Evolutionary conservation across 1,284 basidiomycete genomes (phyloP).

Genomic region (Neolentinus lepideus): DNA sequence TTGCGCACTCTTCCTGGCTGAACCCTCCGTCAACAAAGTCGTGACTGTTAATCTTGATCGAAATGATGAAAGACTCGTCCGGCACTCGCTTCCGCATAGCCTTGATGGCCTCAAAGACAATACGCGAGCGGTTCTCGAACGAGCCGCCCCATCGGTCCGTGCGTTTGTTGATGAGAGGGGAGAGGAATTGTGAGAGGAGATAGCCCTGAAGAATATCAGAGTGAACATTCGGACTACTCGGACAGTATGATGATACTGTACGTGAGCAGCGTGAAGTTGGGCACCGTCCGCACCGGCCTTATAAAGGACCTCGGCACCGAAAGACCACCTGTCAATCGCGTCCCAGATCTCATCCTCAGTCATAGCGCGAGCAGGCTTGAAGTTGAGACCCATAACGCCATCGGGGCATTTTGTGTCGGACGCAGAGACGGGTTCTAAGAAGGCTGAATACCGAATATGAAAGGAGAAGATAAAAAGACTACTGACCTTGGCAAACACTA

Average conservation of each 20-base stretch:
- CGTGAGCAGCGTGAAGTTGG: conserved; percentile 11
- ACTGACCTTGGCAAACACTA: conserved; percentile 14
- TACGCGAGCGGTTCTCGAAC: conserved; percentile 27
- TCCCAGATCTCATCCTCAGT: conserved; percentile 22
- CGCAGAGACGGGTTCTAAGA: conserved; percentile 19
- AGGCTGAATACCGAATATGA: neutral
- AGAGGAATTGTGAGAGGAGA: conserved; percentile 1
- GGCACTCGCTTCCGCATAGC: conserved; percentile 26
- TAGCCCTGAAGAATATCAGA: neutral
- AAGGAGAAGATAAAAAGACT: neutral
- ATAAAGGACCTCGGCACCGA: conserved; percentile 25
- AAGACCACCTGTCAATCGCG: conserved; percentile 28
- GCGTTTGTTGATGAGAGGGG: neutral
- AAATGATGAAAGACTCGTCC: conserved; percentile 30
- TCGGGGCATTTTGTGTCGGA: conserved; percentile 16
- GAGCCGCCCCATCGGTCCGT: conserved; percentile 1
- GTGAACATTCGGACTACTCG: too few relatives aligned
- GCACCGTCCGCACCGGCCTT: conserved; percentile 25
- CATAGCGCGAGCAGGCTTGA: conserved; percentile 21
- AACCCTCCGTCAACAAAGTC: conserved; percentile 21
- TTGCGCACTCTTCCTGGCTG: conserved; percentile 31
- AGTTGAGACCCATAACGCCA: conserved; percentile 10
- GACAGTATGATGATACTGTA: neutral
- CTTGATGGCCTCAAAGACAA: conserved; percentile 25
- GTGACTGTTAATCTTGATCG: conserved; percentile 38